Evolutionary conservation across 2,329 filamentous ascomycete species (phyloP).

Genomic region (Pseudogymnoascus sp.): DNA sequence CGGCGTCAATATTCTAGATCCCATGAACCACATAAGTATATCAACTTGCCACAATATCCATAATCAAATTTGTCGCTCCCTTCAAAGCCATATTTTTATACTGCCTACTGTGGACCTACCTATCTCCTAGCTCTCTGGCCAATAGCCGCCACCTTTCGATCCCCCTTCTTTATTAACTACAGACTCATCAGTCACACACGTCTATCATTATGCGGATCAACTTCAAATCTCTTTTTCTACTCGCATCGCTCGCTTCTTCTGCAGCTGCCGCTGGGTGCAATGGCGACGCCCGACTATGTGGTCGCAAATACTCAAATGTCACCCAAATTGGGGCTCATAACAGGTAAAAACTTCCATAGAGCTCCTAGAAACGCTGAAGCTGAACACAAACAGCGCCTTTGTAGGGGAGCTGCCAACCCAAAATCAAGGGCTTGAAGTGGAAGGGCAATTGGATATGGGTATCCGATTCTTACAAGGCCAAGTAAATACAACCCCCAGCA

Average conservation of each 20-base stretch:
- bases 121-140: background rate
- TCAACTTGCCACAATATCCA: background rate
- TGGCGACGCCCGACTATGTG: conserved; percentile 69
- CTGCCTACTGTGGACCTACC: background rate
- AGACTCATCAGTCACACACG: background rate
- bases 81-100: background rate
- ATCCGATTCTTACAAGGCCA: conserved; percentile 58
- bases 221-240: background rate
- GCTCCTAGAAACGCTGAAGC: conserved; percentile 31
- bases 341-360: conserved; percentile 50
- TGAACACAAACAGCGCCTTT: conserved; percentile 30
- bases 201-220: conserved; percentile 2
- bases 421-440: conserved; percentile 53
- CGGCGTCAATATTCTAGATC: background rate
- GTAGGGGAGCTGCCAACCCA: conserved; percentile 25
- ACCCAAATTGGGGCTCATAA: conserved; percentile 67
- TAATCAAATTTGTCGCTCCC: background rate
- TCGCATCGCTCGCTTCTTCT: conserved; percentile 13
- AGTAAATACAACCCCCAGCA: conserved; percentile 41
- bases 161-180: background rate
- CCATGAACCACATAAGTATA: background rate
- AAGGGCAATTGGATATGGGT: conserved; percentile 50
- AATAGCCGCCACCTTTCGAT: background rate
- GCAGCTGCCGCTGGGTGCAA: conserved; percentile 49
- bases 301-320: conserved; percentile 62